Evolutionary conservation across 768 basidiomycete species (phyloP).

Genomic region (Suillus discolor): DNA sequence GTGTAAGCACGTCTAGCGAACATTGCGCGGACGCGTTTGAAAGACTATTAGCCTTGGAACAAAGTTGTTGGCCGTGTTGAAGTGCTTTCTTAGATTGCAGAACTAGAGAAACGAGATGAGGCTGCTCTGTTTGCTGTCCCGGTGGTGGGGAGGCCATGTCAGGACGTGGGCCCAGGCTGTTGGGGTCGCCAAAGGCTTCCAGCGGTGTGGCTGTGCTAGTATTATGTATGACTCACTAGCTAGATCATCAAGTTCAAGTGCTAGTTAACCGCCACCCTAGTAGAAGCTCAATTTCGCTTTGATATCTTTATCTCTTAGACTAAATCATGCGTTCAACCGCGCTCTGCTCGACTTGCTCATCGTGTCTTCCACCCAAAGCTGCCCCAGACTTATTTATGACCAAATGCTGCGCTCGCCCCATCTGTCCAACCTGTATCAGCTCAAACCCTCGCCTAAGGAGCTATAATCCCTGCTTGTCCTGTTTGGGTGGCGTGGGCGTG

Average conservation of each 20-base stretch:
- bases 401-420: slow-evolving; percentile 63
- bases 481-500: slow-evolving; percentile 59
- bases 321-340: slow-evolving; percentile 8
- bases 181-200: not conserved
- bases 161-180: not conserved
- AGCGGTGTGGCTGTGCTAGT: slow-evolving; percentile 10
- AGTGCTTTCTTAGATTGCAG: slow-evolving; percentile 83
- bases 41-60: slow-evolving; percentile 62
- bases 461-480: slow-evolving; percentile 75
- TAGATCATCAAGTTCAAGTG: no score
- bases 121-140: slow-evolving; percentile 39
- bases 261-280: not conserved
- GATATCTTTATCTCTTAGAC: slow-evolving; percentile 4
- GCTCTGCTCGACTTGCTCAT: slow-evolving; percentile 65
- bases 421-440: slow-evolving; percentile 60
- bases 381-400: slow-evolving; percentile 47
- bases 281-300: not conserved
- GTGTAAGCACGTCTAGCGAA: slow-evolving; percentile 70
- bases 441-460: slow-evolving; percentile 64
- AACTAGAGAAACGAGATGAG: slow-evolving; percentile 74
- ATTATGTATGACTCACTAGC: not conserved
- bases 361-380: slow-evolving; percentile 49
- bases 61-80: slow-evolving; percentile 75
- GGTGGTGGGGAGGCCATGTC: slow-evolving; percentile 25
- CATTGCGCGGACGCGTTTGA: slow-evolving; percentile 68